Base-by-base conservation (phyloP, 306 rosid genomes). In the Vigna reflexopilosa region DNA sequence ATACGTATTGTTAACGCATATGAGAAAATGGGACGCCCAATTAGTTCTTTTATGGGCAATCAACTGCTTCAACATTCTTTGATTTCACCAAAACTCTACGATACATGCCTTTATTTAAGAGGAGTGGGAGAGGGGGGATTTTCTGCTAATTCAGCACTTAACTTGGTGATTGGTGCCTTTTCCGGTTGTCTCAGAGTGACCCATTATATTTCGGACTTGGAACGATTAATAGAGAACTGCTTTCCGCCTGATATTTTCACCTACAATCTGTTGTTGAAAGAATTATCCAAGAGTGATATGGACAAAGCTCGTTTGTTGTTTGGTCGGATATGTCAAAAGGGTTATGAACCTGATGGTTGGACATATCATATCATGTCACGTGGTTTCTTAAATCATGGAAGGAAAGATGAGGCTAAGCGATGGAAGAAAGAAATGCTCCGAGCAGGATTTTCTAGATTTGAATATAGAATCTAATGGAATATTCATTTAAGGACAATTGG, bases 31-130 rank as follows among this genome's bases (percentile, higher is more conserved):
- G 94, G 97, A 58, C 95, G 96, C 30, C 85, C 22, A 7, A 6
- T 92, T 54, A 89, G 95, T 24, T 81, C 98, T 70, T 92, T 80
- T 86, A 77, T 87, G 17, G 97, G 98, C 73, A 94, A 94, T 57
- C 24, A 13, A 51, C 85, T 94, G 70, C 86, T 94, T 80, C 81
- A 56, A 7, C 85, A 85, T 85, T 90, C 97, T 79, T 70, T 87
- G 82, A 49, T 79, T 81, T 78, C 85, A 57, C 87, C 66, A 12
- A 73, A 90, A 45, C 61, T 94, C 63, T 90, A 88, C 56, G 67
- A 83, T 58, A 49, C 78, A 59, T 92, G 88, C 86, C 51, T 62
- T 84, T 71, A 19, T 57, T 70, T 77, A 69, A 89, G 86, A 80
- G 90, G 83, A 67, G 82, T 56, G 24, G 73, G 63, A 70, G 67